phyloP scores from a whole-genome alignment of 768 basidiomycete genomes.

The Termitomyces sp. region DNA sequence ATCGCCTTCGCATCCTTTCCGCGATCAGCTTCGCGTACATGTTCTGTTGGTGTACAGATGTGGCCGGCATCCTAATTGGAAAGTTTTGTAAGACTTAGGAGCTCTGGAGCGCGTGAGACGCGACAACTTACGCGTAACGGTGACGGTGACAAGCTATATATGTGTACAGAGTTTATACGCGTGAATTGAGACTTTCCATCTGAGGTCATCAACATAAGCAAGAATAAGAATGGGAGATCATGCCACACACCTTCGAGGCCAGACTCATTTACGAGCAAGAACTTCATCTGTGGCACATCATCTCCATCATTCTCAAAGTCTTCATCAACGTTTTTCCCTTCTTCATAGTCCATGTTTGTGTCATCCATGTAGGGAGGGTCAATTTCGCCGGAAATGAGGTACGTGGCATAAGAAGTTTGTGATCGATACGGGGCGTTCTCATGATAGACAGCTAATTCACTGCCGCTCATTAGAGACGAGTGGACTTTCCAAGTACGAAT shows the following conservation, averaged over 20 bases:
- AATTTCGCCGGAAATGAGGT: constrained; percentile 61
- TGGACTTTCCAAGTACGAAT: neutral
- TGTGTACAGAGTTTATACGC: constrained; percentile 51
- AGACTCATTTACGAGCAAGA: constrained; percentile 61
- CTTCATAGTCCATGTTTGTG: constrained; percentile 35
- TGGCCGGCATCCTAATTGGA: constrained; percentile 40
- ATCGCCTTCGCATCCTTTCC: constrained; percentile 37
- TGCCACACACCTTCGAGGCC: constrained; percentile 56
- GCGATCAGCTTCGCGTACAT: constrained; percentile 36
- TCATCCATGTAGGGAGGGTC: constrained; percentile 26
- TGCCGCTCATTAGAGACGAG: constrained; percentile 21
- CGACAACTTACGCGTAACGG: constrained; percentile 48
- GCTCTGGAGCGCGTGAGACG: constrained; percentile 2
- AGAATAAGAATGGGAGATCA: neutral
- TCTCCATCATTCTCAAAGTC: constrained; percentile 37
- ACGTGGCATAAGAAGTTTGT: constrained; percentile 59
- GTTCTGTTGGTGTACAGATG: constrained; percentile 37
- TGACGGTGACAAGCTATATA: constrained; percentile 73
- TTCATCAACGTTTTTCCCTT: constrained; percentile 25
- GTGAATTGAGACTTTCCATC: constrained; percentile 52
- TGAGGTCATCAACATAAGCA: constrained; percentile 22
- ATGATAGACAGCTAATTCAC: constrained; percentile 63
- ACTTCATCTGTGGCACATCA: constrained; percentile 41
- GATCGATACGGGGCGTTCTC: constrained; percentile 38
- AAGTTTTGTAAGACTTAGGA: neutral